These are phyloP conservation scores for Scytalidium lignicola DNA, from an alignment of 2,329 filamentous ascomycete species.

Conservation along the genomic window DNA sequence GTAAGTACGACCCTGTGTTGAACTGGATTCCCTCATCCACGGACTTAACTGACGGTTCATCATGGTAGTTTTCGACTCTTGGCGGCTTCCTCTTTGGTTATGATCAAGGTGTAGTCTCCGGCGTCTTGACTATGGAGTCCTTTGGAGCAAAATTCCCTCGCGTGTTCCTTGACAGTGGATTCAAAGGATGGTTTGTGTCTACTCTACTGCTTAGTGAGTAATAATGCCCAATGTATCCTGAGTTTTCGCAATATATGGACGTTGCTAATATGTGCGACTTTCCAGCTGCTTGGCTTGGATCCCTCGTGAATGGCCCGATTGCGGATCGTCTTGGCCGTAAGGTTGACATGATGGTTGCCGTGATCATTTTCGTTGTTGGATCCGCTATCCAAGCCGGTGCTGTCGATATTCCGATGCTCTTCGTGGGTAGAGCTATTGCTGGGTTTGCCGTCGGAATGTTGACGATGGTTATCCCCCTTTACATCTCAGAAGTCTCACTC, in stretches of 20 bases:
- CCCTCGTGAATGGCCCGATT: conserved; percentile 35
- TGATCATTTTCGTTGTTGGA: conserved; percentile 25
- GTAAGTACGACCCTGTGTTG: no score
- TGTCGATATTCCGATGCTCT: conserved; percentile 35
- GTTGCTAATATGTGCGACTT: background rate
- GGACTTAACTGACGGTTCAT: background rate
- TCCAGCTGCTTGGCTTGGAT: conserved; percentile 43
- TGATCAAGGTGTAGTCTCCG: conserved; percentile 43
- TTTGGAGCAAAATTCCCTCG: conserved; percentile 35
- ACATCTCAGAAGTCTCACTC: conserved; percentile 29
- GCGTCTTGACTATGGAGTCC: conserved; percentile 40
- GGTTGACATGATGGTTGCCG: conserved; percentile 25
- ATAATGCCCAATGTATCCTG: background rate
- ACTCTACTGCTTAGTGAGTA: conserved; percentile 37
- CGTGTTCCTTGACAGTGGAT: conserved; percentile 37
- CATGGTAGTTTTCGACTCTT: conserved; percentile 33
- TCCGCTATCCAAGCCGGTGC: conserved; percentile 29
- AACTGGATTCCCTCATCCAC: background rate
- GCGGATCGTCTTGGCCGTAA: conserved; percentile 28
- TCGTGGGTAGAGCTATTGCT: conserved; percentile 42
- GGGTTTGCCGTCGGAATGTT: conserved; percentile 44
- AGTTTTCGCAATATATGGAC: background rate
- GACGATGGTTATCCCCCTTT: conserved; percentile 41
- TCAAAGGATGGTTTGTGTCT: conserved; percentile 50
- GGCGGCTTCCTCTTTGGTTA: conserved; percentile 42